A percentile compares a stretch with the other conserved stretches of the same genome.
Conservation (phyloP, 768 basidiomycete species). For the Neoboletus magnificus region DNA sequence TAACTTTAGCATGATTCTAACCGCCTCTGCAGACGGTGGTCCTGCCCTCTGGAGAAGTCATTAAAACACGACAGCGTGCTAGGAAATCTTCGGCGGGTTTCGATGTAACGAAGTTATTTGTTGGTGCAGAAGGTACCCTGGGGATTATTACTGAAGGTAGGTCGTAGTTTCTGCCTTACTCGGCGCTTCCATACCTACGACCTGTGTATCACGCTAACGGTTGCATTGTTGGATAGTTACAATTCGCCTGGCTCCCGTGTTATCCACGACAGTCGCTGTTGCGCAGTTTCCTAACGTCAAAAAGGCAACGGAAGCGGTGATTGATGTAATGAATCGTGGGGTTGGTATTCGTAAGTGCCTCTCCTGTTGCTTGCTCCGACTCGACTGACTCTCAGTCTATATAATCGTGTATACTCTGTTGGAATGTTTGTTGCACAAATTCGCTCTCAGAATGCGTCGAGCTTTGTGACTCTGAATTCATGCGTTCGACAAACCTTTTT, state of each 20-base stretch:
- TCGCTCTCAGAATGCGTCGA: conserved; percentile 70
- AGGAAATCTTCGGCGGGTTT: conserved; percentile 88
- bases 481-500: conserved; percentile 57
- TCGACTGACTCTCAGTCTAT: not conserved
- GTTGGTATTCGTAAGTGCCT: conserved; percentile 66
- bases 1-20: not conserved
- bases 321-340: conserved; percentile 67
- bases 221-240: conserved; percentile 48
- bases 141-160: conserved; percentile 87
- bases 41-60: conserved; percentile 82
- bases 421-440: not conserved
- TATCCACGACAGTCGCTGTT: conserved; percentile 81
- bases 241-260: conserved; percentile 71
- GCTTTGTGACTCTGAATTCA: conserved; percentile 69
- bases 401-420: not conserved
- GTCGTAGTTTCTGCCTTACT: not conserved
- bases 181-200: not conserved
- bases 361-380: not conserved
- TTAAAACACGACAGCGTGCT: conserved; percentile 77
- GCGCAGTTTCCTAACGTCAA: conserved; percentile 78
- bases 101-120: conserved; percentile 81
- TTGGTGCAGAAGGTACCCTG: conserved; percentile 78
- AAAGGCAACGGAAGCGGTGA: conserved; percentile 70
- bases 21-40: conserved; percentile 66
- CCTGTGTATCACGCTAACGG: not conserved